A percentile compares a stretch with the other conserved stretches of the same genome.
These are phyloP conservation scores for Quercus variabilis DNA, from an alignment of 306 rosid species.

Conservation along the genomic window DNA sequence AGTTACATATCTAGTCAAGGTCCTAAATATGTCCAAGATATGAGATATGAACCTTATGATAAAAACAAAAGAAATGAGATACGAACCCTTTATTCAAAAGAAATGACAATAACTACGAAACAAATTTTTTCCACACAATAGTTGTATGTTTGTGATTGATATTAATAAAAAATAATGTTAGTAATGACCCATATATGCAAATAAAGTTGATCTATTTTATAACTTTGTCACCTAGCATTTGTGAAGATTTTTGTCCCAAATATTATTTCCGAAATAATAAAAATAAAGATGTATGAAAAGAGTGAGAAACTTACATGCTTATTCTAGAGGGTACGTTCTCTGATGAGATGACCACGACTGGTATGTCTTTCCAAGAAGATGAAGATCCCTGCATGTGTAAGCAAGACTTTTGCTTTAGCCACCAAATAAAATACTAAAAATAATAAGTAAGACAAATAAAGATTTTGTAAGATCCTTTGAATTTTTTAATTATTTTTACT, in stretches of 20 bases:
- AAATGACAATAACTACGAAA: too few species aligned
- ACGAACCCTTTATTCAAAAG: neutral
- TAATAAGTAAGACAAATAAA: slow-evolving; percentile 12
- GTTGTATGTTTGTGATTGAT: too few species aligned
- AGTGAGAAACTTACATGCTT: slow-evolving; percentile 47
- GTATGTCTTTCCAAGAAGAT: slow-evolving; percentile 95
- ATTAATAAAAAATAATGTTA: too few species aligned
- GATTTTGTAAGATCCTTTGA: slow-evolving; percentile 11
- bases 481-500: neutral
- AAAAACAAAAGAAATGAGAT: too few species aligned
- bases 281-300: neutral
- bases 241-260: too few species aligned
- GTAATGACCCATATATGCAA: too few species aligned
- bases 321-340: slow-evolving; percentile 93
- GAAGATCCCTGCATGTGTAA: slow-evolving; percentile 73
- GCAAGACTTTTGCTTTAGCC: slow-evolving; percentile 12
- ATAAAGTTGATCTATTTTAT: too few species aligned
- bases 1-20: neutral
- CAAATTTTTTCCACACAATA: too few species aligned
- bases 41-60: neutral
- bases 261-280: neutral
- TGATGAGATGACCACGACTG: slow-evolving; percentile 95
- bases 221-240: too few species aligned
- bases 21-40: neutral
- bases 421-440: slow-evolving; percentile 7